Evolutionary conservation across 768 basidiomycete genomes (phyloP).

Genomic region (Neoboletus magnificus): DNA sequence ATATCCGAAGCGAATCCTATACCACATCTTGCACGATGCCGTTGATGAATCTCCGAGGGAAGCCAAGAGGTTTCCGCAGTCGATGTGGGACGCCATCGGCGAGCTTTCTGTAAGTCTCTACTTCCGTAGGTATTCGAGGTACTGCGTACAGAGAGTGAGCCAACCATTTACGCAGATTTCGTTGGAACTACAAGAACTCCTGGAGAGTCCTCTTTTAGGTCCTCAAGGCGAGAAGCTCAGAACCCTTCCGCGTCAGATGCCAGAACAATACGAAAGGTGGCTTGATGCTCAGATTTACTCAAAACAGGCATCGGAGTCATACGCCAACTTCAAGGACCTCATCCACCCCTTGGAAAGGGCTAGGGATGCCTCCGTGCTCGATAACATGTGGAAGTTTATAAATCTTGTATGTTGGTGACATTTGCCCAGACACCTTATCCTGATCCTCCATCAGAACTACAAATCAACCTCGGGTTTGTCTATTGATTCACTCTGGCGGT

Average conservation of each 20-base stretch:
- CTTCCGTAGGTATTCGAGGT: constrained; percentile 40
- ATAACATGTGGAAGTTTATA: constrained; percentile 62
- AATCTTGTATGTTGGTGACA: constrained; percentile 45
- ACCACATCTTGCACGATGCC: constrained; percentile 65
- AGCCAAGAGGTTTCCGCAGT: constrained; percentile 72
- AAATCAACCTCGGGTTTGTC: constrained; percentile 45
- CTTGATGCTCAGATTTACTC: constrained; percentile 66
- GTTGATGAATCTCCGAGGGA: constrained; percentile 71
- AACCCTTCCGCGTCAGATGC: constrained; percentile 47
- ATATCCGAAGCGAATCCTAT: constrained; percentile 65
- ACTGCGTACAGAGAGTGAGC: neutral
- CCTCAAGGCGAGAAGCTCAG: constrained; percentile 54
- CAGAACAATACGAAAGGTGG: constrained; percentile 64
- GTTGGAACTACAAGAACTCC: constrained; percentile 60
- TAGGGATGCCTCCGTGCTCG: constrained; percentile 46
- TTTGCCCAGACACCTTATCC: neutral
- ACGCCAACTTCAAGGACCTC: constrained; percentile 50
- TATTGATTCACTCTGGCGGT: constrained; percentile 63
- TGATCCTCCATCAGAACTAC: constrained; percentile 53
- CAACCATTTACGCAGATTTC: constrained; percentile 42
- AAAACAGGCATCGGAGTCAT: constrained; percentile 49
- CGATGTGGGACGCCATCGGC: constrained; percentile 78
- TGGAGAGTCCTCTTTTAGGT: constrained; percentile 61
- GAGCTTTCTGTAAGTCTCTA: constrained; percentile 65
- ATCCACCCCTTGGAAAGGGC: constrained; percentile 60